These are phyloP conservation scores for Chondrostereum purpureum DNA, from an alignment of 1,284 basidiomycete species.

Conservation along the genomic window DNA sequence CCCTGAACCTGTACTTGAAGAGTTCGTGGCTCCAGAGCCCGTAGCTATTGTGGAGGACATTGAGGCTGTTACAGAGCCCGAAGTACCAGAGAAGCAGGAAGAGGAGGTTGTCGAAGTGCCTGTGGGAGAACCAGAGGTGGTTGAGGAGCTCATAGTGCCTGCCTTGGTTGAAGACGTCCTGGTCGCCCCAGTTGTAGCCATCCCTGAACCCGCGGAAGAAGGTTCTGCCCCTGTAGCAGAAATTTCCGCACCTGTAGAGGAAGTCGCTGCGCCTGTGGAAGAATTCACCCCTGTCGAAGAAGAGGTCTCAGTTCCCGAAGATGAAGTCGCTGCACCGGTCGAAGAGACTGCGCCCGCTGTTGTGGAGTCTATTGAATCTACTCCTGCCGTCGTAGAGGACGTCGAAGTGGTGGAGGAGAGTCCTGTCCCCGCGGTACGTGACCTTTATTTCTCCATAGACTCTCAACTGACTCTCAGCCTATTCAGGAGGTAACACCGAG, in stretches of 20 bases:
- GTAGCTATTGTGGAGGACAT: background rate
- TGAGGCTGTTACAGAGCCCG: background rate
- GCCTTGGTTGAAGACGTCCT: slow-evolving; percentile 4
- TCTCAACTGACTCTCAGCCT: too few species aligned
- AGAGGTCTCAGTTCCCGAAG: background rate
- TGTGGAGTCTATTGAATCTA: background rate
- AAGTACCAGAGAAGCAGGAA: too few species aligned
- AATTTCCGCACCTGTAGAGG: slow-evolving; percentile 5
- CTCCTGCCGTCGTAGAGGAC: too few species aligned
- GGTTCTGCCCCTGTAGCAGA: background rate
- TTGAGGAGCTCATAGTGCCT: background rate
- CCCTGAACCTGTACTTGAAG: too few species aligned
- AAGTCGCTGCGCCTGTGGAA: slow-evolving; percentile 1
- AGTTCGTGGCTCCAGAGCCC: background rate
- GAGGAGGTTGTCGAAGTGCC: background rate
- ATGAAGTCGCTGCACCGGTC: background rate
- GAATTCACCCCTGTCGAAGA: slow-evolving; percentile 8
- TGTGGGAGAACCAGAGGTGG: slow-evolving; percentile 1
- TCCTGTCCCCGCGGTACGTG: too few species aligned
- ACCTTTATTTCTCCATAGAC: too few species aligned
- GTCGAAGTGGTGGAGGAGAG: too few species aligned
- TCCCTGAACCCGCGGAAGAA: background rate
- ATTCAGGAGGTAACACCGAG: too few species aligned
- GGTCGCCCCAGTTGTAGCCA: background rate
- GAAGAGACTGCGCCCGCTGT: background rate